Conservation (phyloP, 1,284 basidiomycete genomes). For the Termitomyces sp. region DNA sequence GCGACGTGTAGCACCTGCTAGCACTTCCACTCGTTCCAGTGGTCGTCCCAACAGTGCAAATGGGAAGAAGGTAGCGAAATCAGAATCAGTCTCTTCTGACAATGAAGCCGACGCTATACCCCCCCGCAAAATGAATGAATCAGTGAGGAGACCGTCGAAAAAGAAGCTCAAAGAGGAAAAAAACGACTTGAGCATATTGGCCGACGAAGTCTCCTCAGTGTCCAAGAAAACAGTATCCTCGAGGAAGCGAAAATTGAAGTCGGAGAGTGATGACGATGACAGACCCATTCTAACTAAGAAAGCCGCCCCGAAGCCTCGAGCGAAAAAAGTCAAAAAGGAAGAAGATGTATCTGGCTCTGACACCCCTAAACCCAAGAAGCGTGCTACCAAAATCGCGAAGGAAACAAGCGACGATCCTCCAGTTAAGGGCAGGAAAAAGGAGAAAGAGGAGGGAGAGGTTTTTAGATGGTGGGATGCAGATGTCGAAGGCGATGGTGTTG, state of each 20-base stretch:
- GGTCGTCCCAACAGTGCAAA: slow-evolving; percentile 4
- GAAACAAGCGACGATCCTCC: slow-evolving; percentile 30
- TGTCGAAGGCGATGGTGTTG: slow-evolving; percentile 64
- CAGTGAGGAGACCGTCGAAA: slow-evolving; percentile 46
- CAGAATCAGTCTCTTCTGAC: slow-evolving; percentile 28
- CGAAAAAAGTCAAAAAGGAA: slow-evolving; percentile 31
- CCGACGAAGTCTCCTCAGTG: slow-evolving; percentile 39
- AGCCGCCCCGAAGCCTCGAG: slow-evolving; percentile 27
- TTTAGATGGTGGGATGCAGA: slow-evolving; percentile 86
- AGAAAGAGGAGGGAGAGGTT: slow-evolving; percentile 59
- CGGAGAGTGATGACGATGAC: slow-evolving; percentile 42
- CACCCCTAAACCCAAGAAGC: slow-evolving; percentile 30
- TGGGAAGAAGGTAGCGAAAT: slow-evolving; percentile 24
- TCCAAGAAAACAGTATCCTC: slow-evolving; percentile 37
- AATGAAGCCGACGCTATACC: slow-evolving; percentile 29
- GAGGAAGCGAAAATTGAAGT: slow-evolving; percentile 50
- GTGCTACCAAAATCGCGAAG: slow-evolving; percentile 32
- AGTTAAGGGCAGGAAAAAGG: slow-evolving; percentile 42
- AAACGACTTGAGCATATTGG: slow-evolving; percentile 22
- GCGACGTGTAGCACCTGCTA: slow-evolving; percentile 25
- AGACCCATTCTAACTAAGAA: slow-evolving; percentile 43
- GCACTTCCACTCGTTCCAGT: slow-evolving; percentile 6
- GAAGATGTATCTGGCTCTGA: slow-evolving; percentile 22
- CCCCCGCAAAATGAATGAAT: slow-evolving; percentile 35
- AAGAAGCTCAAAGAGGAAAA: slow-evolving; percentile 61